Evolutionary conservation across 106 monocot genomes (phyloP).

Genomic region (Alisma plantagoaquatica): DNA sequence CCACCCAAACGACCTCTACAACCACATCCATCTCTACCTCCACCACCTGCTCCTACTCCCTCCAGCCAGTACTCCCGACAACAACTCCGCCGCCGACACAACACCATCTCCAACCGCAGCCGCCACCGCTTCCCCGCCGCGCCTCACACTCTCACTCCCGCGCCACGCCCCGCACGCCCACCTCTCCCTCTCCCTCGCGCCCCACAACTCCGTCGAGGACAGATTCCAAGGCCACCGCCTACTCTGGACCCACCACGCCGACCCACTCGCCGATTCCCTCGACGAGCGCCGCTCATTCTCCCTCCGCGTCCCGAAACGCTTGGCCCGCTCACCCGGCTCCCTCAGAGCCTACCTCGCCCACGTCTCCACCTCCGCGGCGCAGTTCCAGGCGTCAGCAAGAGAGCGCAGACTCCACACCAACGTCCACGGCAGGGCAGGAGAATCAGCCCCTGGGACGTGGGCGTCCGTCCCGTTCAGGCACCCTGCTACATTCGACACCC

Average conservation of each 20-base stretch:
- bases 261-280: conserved; percentile 80
- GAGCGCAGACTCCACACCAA: conserved; percentile 68
- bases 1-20: conserved; percentile 80
- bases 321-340: conserved; percentile 34
- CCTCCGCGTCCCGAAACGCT: conserved; percentile 68
- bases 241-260: conserved; percentile 77
- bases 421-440: conserved; percentile 13
- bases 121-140: conserved; percentile 30
- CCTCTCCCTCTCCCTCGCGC: conserved; percentile 46
- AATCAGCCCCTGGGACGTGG: conserved; percentile 24
- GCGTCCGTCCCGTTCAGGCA: conserved; percentile 80
- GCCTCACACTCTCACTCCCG: too few species aligned
- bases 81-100: conserved; percentile 10
- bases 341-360: conserved; percentile 60
- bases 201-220: conserved; percentile 65
- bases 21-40: conserved; percentile 77
- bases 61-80: conserved; percentile 7
- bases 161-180: too few species aligned
- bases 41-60: conserved; percentile 39
- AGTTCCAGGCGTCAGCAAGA: conserved; percentile 43
- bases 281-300: conserved; percentile 90
- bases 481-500: conserved; percentile 74
- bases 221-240: conserved; percentile 44
- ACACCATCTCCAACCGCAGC: conserved; percentile 2
- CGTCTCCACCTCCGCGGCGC: conserved; percentile 28